These are phyloP conservation scores for Thielaviopsis populi DNA, from an alignment of 2,329 filamentous ascomycete genomes.

Conservation along the genomic window DNA sequence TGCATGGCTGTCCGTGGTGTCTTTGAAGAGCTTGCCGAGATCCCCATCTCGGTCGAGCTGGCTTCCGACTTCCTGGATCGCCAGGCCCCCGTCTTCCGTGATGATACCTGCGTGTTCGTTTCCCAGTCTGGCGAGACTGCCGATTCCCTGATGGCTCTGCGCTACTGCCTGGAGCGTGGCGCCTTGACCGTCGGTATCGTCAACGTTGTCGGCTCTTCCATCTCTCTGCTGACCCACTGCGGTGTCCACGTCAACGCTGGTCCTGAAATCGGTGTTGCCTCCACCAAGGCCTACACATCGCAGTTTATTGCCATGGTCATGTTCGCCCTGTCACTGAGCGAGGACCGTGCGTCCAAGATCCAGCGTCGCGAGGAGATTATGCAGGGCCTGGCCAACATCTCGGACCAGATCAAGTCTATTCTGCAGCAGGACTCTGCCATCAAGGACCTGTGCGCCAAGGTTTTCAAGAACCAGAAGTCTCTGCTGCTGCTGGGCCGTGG, in stretches of 20 bases:
- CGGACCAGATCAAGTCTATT: constrained; percentile 81
- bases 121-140: constrained; percentile 98
- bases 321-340: constrained; percentile 91
- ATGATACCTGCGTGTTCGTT: constrained; percentile 97
- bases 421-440: constrained; percentile 83
- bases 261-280: constrained; percentile 96
- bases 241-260: constrained; percentile 99
- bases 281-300: constrained; percentile 97
- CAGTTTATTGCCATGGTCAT: constrained; percentile 99
- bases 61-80: constrained; percentile 97
- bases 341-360: constrained; percentile 91
- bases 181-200: constrained; percentile 95
- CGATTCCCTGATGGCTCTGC: constrained; percentile 89
- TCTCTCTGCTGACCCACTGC: constrained; percentile 96
- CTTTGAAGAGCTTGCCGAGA: constrained; percentile 96
- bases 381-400: constrained; percentile 76
- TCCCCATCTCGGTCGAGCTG: constrained; percentile 91
- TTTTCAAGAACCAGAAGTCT: constrained; percentile 95
- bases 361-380: constrained; percentile 91
- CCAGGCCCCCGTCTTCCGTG: constrained; percentile 94
- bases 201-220: constrained; percentile 96
- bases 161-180: constrained; percentile 95
- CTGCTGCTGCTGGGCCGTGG: constrained; percentile 85
- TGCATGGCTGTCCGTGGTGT: constrained; percentile 98
- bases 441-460: constrained; percentile 84